Evolutionary conservation across 148 eudicot species (phyloP).

Genomic region (Chenopodium berlandieri): DNA sequence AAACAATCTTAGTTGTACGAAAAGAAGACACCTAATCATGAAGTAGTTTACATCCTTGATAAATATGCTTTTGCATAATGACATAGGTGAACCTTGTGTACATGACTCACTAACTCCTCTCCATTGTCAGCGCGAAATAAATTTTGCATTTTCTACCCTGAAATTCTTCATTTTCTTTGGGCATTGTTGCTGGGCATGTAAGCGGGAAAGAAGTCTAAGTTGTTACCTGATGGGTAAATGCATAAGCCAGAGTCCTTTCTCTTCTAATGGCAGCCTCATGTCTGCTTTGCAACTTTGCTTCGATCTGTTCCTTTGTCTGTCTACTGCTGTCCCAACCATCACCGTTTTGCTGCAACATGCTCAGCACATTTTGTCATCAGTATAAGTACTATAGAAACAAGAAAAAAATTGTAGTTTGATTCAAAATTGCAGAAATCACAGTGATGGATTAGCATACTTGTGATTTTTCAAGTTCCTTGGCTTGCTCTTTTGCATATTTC

Average conservation of each 20-base stretch:
- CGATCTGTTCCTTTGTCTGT: slow-evolving; percentile 82
- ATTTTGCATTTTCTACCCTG: slow-evolving; percentile 2
- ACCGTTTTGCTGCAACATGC: slow-evolving; percentile 43
- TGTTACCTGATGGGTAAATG: slow-evolving; percentile 89
- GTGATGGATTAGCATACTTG: slow-evolving; percentile 35
- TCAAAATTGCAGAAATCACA: neutral
- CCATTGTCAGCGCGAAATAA: slow-evolving; percentile 11
- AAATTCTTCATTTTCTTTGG: slow-evolving; percentile 8
- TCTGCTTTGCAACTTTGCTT: slow-evolving; percentile 70
- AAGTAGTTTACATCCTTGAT: slow-evolving; percentile 12
- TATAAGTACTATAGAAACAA: neutral
- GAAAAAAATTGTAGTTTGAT: neutral
- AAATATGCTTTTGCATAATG: neutral
- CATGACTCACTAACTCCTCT: slow-evolving; percentile 18
- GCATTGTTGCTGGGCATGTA: slow-evolving; percentile 18
- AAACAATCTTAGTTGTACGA: slow-evolving; percentile 3
- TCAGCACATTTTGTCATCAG: neutral
- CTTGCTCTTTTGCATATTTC: slow-evolving; percentile 71
- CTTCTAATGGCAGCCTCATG: slow-evolving; percentile 93
- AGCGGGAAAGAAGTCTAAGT: slow-evolving; percentile 21
- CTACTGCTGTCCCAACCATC: slow-evolving; percentile 84
- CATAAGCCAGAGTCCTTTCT: slow-evolving; percentile 91
- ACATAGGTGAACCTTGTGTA: neutral
- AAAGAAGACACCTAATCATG: slow-evolving; percentile 6
- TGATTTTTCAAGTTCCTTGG: slow-evolving; percentile 59